Evolutionary conservation across 106 monocot genomes (phyloP).

Genomic region (Dendrobium officinale): DNA sequence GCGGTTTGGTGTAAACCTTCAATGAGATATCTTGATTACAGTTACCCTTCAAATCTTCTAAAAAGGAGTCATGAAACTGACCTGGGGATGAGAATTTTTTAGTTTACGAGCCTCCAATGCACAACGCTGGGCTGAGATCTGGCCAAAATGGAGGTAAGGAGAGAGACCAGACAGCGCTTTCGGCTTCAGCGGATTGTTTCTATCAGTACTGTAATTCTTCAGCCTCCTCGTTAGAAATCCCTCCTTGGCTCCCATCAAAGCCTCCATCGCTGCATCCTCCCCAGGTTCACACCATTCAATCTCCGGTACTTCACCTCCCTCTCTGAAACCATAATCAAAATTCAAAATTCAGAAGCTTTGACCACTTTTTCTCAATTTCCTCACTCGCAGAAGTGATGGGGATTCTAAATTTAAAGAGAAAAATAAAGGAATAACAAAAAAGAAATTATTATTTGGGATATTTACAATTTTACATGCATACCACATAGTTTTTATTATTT

Average conservation of each 20-base stretch:
- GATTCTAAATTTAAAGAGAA: not conserved
- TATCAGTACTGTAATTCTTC: constrained; percentile 46
- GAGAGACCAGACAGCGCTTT: constrained; percentile 65
- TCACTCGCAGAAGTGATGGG: not conserved
- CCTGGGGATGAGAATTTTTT: constrained; percentile 56
- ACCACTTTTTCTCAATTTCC: not conserved
- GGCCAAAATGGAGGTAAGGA: constrained; percentile 94
- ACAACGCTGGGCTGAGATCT: constrained; percentile 81
- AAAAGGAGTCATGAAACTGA: constrained; percentile 6
- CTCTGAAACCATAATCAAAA: constrained; percentile 25
- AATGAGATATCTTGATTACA: not conserved
- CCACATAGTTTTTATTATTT: too few species aligned
- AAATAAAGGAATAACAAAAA: not conserved
- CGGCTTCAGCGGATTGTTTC: constrained; percentile 77
- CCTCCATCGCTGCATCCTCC: constrained; percentile 78
- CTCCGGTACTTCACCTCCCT: constrained; percentile 66
- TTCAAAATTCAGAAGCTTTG: not conserved
- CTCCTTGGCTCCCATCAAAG: constrained; percentile 55
- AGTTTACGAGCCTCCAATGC: constrained; percentile 57
- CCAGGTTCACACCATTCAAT: constrained; percentile 86
- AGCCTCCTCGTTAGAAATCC: constrained; percentile 82
- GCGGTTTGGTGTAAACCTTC: not conserved
- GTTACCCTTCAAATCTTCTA: not conserved
- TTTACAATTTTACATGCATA: too few species aligned
- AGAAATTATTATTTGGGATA: too few species aligned